Conservation (phyloP, 768 basidiomycete species). For the Macrolepiota albuminosa region DNA sequence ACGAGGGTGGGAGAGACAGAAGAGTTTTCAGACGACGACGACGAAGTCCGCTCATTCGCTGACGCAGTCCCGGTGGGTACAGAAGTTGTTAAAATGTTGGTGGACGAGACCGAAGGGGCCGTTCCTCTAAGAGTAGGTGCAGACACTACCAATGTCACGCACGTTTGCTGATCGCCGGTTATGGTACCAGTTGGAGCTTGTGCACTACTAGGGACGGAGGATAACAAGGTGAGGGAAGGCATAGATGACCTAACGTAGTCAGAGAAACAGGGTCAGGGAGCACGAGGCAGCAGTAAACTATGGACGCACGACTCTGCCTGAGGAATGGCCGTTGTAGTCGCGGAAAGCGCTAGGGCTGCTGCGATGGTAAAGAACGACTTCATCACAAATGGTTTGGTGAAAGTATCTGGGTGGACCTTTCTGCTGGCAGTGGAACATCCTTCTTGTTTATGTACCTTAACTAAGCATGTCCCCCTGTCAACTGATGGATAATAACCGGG, state of each 20-base stretch:
- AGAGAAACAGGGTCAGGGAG: neutral
- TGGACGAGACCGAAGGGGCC: neutral
- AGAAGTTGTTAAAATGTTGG: neutral
- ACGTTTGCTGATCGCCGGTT: neutral
- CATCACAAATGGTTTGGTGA: neutral
- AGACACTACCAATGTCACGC: neutral
- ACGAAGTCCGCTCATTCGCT: neutral
- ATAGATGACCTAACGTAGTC: neutral
- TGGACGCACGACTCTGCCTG: conserved; percentile 2
- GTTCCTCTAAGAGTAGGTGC: neutral
- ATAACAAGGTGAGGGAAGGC: neutral
- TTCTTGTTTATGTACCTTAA: neutral
- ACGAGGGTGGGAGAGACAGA: neutral
- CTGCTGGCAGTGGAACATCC: neutral
- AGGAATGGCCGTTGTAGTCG: neutral
- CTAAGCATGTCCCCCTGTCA: neutral
- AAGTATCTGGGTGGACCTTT: neutral
- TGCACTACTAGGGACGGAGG: neutral
- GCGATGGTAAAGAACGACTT: neutral
- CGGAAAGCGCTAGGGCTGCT: neutral
- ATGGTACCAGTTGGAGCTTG: neutral
- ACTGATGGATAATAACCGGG: neutral
- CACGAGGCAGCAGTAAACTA: neutral
- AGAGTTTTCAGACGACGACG: neutral
- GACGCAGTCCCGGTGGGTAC: neutral